Evolutionary conservation across 2,329 filamentous ascomycete genomes (phyloP).

Genomic region (Phoma sp.): DNA sequence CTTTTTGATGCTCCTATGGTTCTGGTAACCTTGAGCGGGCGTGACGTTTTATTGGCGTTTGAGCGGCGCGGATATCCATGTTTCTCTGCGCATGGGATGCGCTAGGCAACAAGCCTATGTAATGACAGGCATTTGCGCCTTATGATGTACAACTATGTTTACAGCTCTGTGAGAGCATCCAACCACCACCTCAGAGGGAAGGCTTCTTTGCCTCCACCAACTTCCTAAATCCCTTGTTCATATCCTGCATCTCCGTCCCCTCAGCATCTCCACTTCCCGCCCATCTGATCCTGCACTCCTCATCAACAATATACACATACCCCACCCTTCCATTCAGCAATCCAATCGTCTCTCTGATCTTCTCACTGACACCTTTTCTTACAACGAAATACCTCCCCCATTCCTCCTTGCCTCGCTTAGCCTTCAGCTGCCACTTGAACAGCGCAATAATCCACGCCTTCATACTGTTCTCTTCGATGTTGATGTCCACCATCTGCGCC

Average conservation of each 20-base stretch:
- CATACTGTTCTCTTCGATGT: conserved; percentile 82
- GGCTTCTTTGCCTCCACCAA: conserved; percentile 47
- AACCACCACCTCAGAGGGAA: background rate
- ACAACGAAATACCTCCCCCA: conserved; percentile 68
- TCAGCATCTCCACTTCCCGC: conserved; percentile 79
- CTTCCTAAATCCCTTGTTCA: conserved; percentile 70
- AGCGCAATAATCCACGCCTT: conserved; percentile 64
- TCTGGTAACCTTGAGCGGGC: conserved; percentile 34
- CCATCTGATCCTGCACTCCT: conserved; percentile 90
- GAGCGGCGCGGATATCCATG: conserved; percentile 38
- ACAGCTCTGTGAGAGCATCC: conserved; percentile 12
- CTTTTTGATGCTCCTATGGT: conserved; percentile 80
- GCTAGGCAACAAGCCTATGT: conserved; percentile 24
- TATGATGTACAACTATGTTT: conserved; percentile 39
- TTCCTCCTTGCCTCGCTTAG: conserved; percentile 57
- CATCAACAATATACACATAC: conserved; percentile 90
- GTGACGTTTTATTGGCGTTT: conserved; percentile 29
- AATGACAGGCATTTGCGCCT: conserved; percentile 14
- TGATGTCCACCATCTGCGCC: conserved; percentile 84
- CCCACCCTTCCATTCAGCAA: conserved; percentile 90
- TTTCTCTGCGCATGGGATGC: conserved; percentile 24
- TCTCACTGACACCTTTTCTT: conserved; percentile 62
- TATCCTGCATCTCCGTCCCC: conserved; percentile 69
- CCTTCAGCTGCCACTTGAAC: conserved; percentile 61
- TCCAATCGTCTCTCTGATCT: conserved; percentile 66